Percentiles rank a stretch among this genome's conserved stretches.
Conservation (phyloP, 148 eudicot species). For the Heliamphora exappendiculata region DNA sequence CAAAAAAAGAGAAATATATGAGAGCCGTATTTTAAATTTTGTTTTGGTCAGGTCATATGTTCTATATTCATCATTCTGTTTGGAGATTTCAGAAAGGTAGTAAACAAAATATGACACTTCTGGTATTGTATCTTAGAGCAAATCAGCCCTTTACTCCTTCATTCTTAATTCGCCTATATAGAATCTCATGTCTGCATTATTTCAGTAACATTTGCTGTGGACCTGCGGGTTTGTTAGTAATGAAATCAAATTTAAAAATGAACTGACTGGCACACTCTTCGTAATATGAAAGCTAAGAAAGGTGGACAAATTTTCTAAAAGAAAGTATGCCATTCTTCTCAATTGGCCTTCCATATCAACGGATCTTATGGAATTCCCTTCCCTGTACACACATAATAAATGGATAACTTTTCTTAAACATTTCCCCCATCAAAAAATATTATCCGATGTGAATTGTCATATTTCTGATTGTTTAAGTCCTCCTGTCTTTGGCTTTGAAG, state of each 20-base stretch:
- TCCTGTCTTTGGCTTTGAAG: neutral
- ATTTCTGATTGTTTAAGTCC: neutral
- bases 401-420: neutral
- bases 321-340: too few relatives aligned
- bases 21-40: constrained; percentile 23
- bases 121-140: neutral
- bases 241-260: too few relatives aligned
- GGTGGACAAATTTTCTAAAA: neutral
- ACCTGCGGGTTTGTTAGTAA: too few relatives aligned
- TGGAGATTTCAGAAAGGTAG: neutral
- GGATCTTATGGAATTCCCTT: neutral
- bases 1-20: constrained; percentile 1
- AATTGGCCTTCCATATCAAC: neutral
- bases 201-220: too few relatives aligned
- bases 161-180: neutral
- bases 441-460: neutral
- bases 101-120: neutral
- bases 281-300: neutral
- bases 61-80: neutral
- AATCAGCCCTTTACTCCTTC: neutral
- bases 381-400: neutral
- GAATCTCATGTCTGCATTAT: too few relatives aligned
- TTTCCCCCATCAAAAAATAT: neutral
- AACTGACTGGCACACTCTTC: too few relatives aligned
- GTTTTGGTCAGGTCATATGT: too few relatives aligned